Evolutionary conservation across 2,329 filamentous ascomycete species (phyloP).

Genomic region (Aureobasidium uvarum): DNA sequence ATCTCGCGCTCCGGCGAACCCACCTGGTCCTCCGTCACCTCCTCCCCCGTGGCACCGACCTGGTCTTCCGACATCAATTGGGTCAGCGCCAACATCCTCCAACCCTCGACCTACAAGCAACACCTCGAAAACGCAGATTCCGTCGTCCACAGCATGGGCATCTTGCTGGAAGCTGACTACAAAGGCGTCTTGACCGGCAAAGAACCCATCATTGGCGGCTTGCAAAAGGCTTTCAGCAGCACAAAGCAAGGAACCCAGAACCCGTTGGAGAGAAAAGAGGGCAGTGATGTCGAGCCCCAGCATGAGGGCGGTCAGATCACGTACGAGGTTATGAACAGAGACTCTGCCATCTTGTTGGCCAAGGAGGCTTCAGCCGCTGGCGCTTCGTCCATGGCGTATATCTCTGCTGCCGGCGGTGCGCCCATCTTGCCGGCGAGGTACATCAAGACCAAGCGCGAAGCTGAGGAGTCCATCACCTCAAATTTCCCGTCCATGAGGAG

Average conservation of each 20-base stretch:
- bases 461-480: slow-evolving; percentile 57
- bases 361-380: slow-evolving; percentile 66
- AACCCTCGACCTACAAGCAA: slow-evolving; percentile 73
- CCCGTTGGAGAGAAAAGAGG: slow-evolving; percentile 63
- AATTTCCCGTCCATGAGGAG: slow-evolving; percentile 59
- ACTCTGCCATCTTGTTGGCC: slow-evolving; percentile 78
- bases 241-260: slow-evolving; percentile 61
- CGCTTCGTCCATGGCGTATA: slow-evolving; percentile 73
- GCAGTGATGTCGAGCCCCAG: slow-evolving; percentile 60
- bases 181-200: slow-evolving; percentile 83
- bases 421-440: slow-evolving; percentile 83
- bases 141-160: slow-evolving; percentile 94
- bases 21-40: slow-evolving; percentile 76
- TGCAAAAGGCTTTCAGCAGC: slow-evolving; percentile 73
- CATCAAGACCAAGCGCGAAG: slow-evolving; percentile 87
- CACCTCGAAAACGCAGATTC: slow-evolving; percentile 75
- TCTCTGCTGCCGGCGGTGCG: slow-evolving; percentile 83
- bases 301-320: slow-evolving; percentile 76
- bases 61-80: slow-evolving; percentile 85
- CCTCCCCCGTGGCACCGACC: slow-evolving; percentile 65
- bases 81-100: slow-evolving; percentile 84
- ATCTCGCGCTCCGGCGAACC: slow-evolving; percentile 94
- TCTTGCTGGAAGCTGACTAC: slow-evolving; percentile 95
- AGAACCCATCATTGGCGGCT: slow-evolving; percentile 75
- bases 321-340: slow-evolving; percentile 97